Base-by-base conservation (phyloP, 371 early-diverging fungal species). In the Mucor plumbeus region DNA sequence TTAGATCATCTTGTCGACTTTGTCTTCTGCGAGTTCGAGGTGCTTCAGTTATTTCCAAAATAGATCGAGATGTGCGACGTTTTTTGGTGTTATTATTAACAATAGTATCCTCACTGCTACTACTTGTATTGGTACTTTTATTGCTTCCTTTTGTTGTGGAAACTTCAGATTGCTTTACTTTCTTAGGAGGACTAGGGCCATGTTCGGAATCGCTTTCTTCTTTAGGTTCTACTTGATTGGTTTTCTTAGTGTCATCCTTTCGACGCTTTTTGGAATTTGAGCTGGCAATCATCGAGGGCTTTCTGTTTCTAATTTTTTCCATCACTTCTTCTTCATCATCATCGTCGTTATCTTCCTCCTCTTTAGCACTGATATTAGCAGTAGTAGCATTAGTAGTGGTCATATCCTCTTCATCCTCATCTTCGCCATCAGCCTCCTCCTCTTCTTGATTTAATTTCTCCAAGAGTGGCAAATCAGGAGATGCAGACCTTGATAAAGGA, bases 401-500 rank as follows among this genome's bases (percentile, higher is more conserved):
- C 14, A 19, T 58, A 15, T 58, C 11, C 9, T 58, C 38, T 39
- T 65, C 66, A 1, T 31, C 56, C 8, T 64, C 56, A 17, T 64
- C 53, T 21, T 41, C 54, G 14, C 40, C 63, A 4, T 63, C 63
- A 26, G 53, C 54, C 15, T 65, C 58, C 19, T 56, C 41, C 14
- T 48, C 35, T 31, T 48, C 35, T n/a, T 57, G 38, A n/a, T 13
- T n/a, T 4, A 50, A 4, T 40, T 47, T n/a, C 17, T 59, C 69
- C 39, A 21, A 62, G 41, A 33, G 50, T 61, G 14, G 69, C 60
- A 47, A 55, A 34, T 70, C 71, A 15, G 81, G 81, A 26, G 81
- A 81, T 5, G 72, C 65, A 13, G 78, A 78, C 38, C 73, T 59
- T 53, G 76, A 76, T 21, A 78, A 47, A 19, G 78, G 76, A 61